phyloP scores from a whole-genome alignment of 2,329 filamentous ascomycete genomes.

The Penicillium brasilianum region DNA sequence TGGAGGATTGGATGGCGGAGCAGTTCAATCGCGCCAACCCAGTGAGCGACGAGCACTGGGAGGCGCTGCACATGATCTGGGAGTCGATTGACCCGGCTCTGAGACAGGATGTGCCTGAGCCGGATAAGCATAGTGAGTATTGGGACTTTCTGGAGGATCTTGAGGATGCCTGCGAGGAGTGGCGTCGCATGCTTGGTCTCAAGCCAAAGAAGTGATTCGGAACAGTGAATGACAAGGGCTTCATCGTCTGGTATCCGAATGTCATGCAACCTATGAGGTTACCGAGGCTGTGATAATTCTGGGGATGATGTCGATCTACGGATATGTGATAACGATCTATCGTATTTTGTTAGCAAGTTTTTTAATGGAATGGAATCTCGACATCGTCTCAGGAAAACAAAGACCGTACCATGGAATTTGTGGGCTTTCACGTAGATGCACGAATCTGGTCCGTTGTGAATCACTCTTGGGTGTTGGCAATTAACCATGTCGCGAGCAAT shows the following conservation, averaged over 20 bases:
- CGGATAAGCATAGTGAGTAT: neutral
- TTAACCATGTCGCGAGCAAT: too few relatives aligned
- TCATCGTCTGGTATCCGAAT: neutral
- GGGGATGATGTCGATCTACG: neutral
- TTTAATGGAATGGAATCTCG: neutral
- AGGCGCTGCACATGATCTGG: neutral
- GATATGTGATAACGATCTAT: neutral
- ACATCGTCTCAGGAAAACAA: neutral
- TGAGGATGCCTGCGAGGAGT: neutral
- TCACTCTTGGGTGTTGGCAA: too few relatives aligned
- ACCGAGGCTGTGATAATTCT: neutral
- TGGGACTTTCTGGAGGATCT: neutral
- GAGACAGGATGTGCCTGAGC: constrained; percentile 1
- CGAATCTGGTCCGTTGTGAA: too few relatives aligned
- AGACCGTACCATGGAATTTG: neutral
- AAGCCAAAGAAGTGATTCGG: neutral
- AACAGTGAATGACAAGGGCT: neutral
- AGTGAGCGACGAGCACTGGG: neutral
- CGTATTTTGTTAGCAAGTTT: neutral
- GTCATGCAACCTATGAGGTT: neutral
- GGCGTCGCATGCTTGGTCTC: neutral
- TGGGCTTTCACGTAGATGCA: neutral
- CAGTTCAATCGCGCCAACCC: neutral
- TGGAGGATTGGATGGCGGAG: neutral
- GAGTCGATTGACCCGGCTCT: neutral